These are phyloP conservation scores for Candida ovalis DNA, from an alignment of 805 yeast species.

Conservation along the genomic window DNA sequence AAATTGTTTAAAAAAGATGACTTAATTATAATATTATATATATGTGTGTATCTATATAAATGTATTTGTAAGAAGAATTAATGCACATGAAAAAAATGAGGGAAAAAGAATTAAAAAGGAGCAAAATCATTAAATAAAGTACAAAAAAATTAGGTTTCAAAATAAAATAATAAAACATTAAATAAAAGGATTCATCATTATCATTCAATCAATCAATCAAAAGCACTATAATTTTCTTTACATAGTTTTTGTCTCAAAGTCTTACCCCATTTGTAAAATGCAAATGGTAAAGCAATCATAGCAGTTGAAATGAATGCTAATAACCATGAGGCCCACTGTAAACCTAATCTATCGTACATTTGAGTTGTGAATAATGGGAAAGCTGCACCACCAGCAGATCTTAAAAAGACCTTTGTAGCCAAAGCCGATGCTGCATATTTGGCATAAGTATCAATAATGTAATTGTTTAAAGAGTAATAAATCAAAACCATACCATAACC, in stretches of 20 bases:
- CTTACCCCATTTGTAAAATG: constrained; percentile 66
- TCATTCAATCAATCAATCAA: constrained; percentile 9
- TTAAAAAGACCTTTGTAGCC: constrained; percentile 75
- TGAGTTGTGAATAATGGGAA: constrained; percentile 79
- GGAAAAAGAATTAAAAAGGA: background rate
- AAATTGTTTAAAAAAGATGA: too few relatives aligned
- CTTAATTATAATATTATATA: too few relatives aligned
- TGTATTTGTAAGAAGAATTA: background rate
- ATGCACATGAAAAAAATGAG: background rate
- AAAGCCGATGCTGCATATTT: constrained; percentile 76
- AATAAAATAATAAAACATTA: background rate
- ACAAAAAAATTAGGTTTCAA: background rate
- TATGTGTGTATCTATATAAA: background rate
- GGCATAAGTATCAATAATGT: constrained; percentile 87
- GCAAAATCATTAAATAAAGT: background rate
- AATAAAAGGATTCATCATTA: too few relatives aligned
- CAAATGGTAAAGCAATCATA: constrained; percentile 70
- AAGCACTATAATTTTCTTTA: constrained; percentile 54
- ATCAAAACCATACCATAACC: constrained; percentile 61
- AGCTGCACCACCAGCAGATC: constrained; percentile 85
- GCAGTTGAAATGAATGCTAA: constrained; percentile 74
- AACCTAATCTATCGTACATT: constrained; percentile 70
- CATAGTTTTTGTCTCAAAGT: constrained; percentile 59
- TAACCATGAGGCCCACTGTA: constrained; percentile 79
- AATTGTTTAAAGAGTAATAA: constrained; percentile 62